phyloP scores from a whole-genome alignment of 805 yeast genomes.

The Suhomyces kilbournensis region DNA sequence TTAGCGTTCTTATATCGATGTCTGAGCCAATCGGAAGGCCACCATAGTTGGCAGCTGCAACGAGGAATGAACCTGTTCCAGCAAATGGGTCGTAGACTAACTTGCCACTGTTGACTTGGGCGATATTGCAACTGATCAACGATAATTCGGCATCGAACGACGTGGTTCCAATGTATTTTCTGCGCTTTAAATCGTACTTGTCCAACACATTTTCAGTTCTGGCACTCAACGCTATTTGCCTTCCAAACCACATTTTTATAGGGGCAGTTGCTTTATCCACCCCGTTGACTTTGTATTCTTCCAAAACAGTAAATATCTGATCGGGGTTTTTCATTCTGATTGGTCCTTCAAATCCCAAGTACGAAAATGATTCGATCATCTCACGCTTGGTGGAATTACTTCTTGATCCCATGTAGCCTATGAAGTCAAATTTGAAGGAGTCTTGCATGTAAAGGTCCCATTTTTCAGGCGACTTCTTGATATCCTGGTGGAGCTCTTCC shows the following conservation, averaged over 20 bases:
- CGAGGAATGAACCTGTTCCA: slow-evolving; percentile 93
- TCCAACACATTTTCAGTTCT: slow-evolving; percentile 68
- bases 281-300: slow-evolving; percentile 58
- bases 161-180: slow-evolving; percentile 92
- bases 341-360: slow-evolving; percentile 70
- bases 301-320: slow-evolving; percentile 65
- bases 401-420: slow-evolving; percentile 70
- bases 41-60: slow-evolving; percentile 84
- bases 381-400: slow-evolving; percentile 48
- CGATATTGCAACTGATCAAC: slow-evolving; percentile 82
- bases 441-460: slow-evolving; percentile 38
- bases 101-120: slow-evolving; percentile 62
- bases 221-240: slow-evolving; percentile 61
- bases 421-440: slow-evolving; percentile 78
- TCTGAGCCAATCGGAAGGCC: slow-evolving; percentile 84
- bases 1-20: slow-evolving; percentile 76
- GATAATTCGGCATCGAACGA: slow-evolving; percentile 95
- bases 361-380: slow-evolving; percentile 69
- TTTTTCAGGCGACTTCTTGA: slow-evolving; percentile 27
- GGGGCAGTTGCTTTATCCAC: slow-evolving; percentile 51
- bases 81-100: slow-evolving; percentile 91
- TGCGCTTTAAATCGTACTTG: slow-evolving; percentile 70
- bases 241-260: slow-evolving; percentile 65
- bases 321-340: slow-evolving; percentile 78
- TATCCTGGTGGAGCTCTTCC: slow-evolving; percentile 55